Evolutionary conservation across 2,329 filamentous ascomycete genomes (phyloP).

Genomic region (Cordyceps farinosa): DNA sequence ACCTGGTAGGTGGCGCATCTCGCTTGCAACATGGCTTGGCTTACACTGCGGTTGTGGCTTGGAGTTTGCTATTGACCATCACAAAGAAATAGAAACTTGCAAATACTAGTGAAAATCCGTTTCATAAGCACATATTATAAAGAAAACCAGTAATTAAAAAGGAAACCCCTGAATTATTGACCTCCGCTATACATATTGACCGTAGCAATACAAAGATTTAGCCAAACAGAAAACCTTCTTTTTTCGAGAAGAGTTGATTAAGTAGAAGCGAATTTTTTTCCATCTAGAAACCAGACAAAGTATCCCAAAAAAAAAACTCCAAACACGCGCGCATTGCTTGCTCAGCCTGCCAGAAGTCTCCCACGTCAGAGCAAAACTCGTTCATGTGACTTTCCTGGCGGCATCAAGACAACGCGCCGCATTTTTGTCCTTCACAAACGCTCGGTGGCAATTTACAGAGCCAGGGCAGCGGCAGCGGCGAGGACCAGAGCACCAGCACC

Average conservation of each 20-base stretch:
- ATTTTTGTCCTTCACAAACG: not conserved
- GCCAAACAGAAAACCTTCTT: not conserved
- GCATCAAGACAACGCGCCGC: not conserved
- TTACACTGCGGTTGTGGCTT: too few species aligned
- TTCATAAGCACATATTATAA: not conserved
- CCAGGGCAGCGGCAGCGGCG: slow-evolving; percentile 37
- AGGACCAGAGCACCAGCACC: slow-evolving; percentile 36
- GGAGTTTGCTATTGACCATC: too few species aligned
- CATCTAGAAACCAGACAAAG: not conserved
- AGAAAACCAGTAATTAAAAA: not conserved
- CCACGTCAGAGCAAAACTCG: not conserved
- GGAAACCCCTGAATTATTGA: slow-evolving; percentile 15
- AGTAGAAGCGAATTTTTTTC: slow-evolving; percentile 7
- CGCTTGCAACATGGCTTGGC: too few species aligned
- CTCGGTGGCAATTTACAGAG: slow-evolving; percentile 28
- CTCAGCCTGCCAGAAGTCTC: not conserved
- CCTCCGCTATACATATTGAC: slow-evolving; percentile 13
- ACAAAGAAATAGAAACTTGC: not conserved
- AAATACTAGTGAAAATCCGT: not conserved
- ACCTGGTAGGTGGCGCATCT: too few species aligned
- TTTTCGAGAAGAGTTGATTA: not conserved
- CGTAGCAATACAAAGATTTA: not conserved
- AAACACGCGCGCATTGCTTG: not conserved
- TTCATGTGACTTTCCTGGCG: not conserved
- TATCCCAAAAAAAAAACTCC: not conserved